phyloP scores from a whole-genome alignment of 1,139 yeast genomes.

The Kurtzmaniella quercitrusa region DNA sequence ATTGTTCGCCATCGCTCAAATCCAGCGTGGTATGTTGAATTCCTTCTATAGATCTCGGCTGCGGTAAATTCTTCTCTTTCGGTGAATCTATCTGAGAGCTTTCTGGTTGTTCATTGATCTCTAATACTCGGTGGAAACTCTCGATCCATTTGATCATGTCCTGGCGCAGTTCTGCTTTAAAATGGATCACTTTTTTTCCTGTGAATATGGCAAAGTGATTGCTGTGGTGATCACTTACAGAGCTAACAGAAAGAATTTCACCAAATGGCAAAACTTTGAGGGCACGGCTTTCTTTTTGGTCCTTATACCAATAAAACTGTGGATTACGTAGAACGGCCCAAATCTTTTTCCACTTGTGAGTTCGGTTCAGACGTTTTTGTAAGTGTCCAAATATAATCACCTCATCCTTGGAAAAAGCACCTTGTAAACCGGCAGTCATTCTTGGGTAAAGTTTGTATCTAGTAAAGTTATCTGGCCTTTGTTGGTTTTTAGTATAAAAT shows the following conservation, averaged over 20 bases:
- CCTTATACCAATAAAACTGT: slow-evolving; percentile 57
- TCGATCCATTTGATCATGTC: slow-evolving; percentile 39
- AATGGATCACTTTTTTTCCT: slow-evolving; percentile 37
- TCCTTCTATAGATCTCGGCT: not conserved
- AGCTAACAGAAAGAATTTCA: slow-evolving; percentile 19
- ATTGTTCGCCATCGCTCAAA: not conserved
- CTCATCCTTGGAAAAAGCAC: not conserved
- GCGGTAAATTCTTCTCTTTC: not conserved
- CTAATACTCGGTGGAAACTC: slow-evolving; percentile 16
- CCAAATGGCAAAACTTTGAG: slow-evolving; percentile 35
- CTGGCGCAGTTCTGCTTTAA: slow-evolving; percentile 29
- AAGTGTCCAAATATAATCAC: slow-evolving; percentile 13
- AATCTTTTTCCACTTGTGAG: slow-evolving; percentile 42
- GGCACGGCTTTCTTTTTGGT: slow-evolving; percentile 54
- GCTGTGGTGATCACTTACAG: slow-evolving; percentile 30
- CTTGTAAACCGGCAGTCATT: no score
- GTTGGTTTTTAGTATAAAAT: no score
- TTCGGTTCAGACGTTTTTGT: slow-evolving; percentile 19
- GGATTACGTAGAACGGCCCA: slow-evolving; percentile 60
- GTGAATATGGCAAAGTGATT: slow-evolving; percentile 42
- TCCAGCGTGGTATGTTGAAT: not conserved
- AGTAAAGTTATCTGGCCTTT: no score
- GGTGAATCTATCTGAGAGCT: slow-evolving; percentile 13
- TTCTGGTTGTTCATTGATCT: not conserved
- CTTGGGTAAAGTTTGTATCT: no score